Conservation (phyloP, 2,329 filamentous ascomycete species). For the Trichoderma hamatum region DNA sequence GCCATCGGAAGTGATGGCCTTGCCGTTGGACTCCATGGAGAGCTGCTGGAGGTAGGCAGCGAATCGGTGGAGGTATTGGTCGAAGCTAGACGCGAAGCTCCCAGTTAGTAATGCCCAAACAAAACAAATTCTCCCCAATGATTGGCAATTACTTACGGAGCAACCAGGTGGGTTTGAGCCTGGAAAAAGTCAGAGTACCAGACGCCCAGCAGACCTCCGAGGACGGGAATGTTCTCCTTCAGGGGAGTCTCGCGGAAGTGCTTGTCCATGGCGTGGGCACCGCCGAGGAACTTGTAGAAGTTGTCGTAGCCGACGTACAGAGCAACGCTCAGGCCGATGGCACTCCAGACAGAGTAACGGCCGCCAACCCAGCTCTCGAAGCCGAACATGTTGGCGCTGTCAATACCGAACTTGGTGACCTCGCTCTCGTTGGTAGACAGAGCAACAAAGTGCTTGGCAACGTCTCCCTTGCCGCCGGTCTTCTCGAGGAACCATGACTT, state of each 20-base stretch:
- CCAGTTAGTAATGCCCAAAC: conserved; percentile 8
- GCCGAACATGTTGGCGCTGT: conserved; percentile 99
- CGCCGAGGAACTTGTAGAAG: conserved; percentile 93
- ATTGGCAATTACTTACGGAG: conserved; percentile 66
- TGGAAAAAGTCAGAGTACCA: conserved; percentile 99
- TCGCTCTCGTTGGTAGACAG: conserved; percentile 94
- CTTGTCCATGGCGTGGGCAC: conserved; percentile 97
- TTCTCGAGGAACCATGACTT: conserved; percentile 96
- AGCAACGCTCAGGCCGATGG: conserved; percentile 91
- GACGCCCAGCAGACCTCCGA: conserved; percentile 91
- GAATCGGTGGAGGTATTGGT: conserved; percentile 99
- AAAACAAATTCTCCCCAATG: no score
- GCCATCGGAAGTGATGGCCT: conserved; percentile 88
- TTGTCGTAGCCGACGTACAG: conserved; percentile 97
- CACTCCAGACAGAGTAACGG: conserved; percentile 98
- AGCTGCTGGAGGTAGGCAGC: conserved; percentile 98
- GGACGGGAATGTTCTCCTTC: conserved; percentile 90
- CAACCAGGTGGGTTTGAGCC: conserved; percentile 94
- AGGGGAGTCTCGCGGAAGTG: conserved; percentile 92
- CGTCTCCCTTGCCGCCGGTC: conserved; percentile 74
- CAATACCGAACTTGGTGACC: conserved; percentile 98
- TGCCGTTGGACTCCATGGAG: conserved; percentile 99
- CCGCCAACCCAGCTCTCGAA: conserved; percentile 99
- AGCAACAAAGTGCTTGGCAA: conserved; percentile 98
- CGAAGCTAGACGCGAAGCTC: conserved; percentile 63